These are phyloP conservation scores for Fusarium floridanum DNA, from an alignment of 2,329 filamentous ascomycete species.

Conservation along the genomic window DNA sequence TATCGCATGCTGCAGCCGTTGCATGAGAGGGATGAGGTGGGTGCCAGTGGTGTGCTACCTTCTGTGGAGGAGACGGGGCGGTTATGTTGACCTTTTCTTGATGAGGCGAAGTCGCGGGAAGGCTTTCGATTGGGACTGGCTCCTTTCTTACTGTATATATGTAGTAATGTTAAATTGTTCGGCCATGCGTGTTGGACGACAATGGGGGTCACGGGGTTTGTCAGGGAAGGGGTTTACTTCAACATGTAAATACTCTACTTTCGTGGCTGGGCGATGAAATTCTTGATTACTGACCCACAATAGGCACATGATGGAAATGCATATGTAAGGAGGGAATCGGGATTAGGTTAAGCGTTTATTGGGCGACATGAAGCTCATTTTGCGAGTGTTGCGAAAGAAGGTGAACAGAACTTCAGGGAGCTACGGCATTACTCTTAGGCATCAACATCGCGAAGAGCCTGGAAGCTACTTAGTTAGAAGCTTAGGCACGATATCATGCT, in stretches of 20 bases:
- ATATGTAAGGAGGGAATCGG: background rate
- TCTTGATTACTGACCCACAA: background rate
- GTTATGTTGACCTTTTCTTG: background rate
- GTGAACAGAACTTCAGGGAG: background rate
- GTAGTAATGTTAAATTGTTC: background rate
- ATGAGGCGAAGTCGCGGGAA: background rate
- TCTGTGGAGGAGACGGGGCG: slow-evolving; percentile 2
- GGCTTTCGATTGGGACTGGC: background rate
- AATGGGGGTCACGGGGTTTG: background rate
- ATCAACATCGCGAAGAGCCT: background rate
- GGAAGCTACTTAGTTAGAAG: background rate
- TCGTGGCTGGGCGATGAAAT: background rate
- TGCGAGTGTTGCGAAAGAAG: background rate
- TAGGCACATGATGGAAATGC: background rate
- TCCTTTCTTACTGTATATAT: background rate
- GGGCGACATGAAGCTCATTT: background rate
- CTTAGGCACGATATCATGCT: background rate
- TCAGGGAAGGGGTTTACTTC: background rate
- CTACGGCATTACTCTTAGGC: background rate
- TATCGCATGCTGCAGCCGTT: slow-evolving; percentile 52
- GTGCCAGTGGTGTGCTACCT: background rate
- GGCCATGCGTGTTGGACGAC: background rate
- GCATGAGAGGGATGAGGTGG: slow-evolving; percentile 37
- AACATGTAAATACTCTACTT: background rate
- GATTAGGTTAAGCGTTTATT: background rate